These are phyloP conservation scores for Debaryomyces prosopidis DNA, from an alignment of 805 yeast species.

Conservation along the genomic window DNA sequence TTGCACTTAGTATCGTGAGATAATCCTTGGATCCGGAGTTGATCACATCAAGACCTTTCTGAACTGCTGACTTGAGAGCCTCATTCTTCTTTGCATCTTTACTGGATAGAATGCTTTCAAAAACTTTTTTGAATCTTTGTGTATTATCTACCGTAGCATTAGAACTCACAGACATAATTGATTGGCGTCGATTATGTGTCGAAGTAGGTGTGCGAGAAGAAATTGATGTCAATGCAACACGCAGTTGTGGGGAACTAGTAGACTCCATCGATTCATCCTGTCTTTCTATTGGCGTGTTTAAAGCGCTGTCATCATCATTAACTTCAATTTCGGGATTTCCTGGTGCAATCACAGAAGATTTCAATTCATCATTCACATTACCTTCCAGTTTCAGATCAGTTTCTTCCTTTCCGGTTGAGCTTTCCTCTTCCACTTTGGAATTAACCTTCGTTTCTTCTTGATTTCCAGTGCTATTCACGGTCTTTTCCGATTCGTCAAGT, in stretches of 20 bases:
- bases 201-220: slow-evolving; percentile 3
- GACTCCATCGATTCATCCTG: not conserved
- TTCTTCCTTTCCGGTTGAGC: not conserved
- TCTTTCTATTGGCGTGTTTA: not conserved
- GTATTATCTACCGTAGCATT: slow-evolving; percentile 23
- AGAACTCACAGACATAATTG: slow-evolving; percentile 13
- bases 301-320: not conserved
- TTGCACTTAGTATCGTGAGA: slow-evolving; percentile 70
- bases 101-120: slow-evolving; percentile 54
- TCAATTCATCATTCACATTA: not conserved
- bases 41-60: slow-evolving; percentile 44
- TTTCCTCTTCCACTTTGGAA: not conserved
- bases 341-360: not conserved
- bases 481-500: not conserved
- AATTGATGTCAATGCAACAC: slow-evolving; percentile 3
- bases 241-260: not conserved
- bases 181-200: slow-evolving; percentile 15
- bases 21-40: slow-evolving; percentile 43
- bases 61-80: slow-evolving; percentile 34
- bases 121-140: slow-evolving; percentile 49
- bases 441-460: not conserved
- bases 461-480: not conserved
- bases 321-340: not conserved
- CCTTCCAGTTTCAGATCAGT: not conserved
- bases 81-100: slow-evolving; percentile 63